Percentiles rank a stretch among this genome's conserved stretches.
phyloP scores from a whole-genome alignment of 176 grass and related monocot genomes.

The Cymbopogon citratus region DNA sequence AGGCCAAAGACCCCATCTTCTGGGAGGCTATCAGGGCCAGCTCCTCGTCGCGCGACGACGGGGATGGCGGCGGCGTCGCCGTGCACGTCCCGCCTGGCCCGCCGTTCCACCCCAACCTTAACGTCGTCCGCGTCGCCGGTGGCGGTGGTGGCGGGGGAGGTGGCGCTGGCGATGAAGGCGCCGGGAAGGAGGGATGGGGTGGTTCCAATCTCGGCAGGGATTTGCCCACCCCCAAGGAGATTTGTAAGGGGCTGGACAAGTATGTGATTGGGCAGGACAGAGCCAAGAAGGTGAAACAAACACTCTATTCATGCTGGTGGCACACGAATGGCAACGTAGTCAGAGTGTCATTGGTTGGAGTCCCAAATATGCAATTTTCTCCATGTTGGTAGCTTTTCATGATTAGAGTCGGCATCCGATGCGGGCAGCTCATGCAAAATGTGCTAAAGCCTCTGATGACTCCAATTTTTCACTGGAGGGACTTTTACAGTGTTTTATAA shows the following conservation, averaged over 20 bases:
- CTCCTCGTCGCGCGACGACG: slow-evolving; percentile 55
- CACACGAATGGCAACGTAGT: no score
- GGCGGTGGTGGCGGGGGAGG: slow-evolving; percentile 47
- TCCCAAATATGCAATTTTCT: no score
- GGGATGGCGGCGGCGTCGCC: slow-evolving; percentile 53
- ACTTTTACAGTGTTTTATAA: not conserved
- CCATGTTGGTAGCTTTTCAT: not conserved
- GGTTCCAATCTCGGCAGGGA: slow-evolving; percentile 85
- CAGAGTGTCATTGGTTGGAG: no score
- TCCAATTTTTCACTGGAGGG: not conserved
- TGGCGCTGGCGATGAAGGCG: slow-evolving; percentile 41
- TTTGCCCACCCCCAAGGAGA: slow-evolving; percentile 93
- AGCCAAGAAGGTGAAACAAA: no score
- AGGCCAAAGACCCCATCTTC: slow-evolving; percentile 46
- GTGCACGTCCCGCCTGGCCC: slow-evolving; percentile 86
- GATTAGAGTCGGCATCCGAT: not conserved
- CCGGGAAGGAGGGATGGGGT: slow-evolving; percentile 81
- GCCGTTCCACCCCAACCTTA: slow-evolving; percentile 80
- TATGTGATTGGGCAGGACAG: slow-evolving; percentile 82
- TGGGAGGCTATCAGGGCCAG: slow-evolving; percentile 42
- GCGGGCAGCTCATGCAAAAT: not conserved
- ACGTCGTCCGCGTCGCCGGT: slow-evolving; percentile 70
- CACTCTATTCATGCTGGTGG: not conserved
- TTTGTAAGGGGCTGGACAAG: slow-evolving; percentile 89
- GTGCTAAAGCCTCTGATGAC: not conserved